These are phyloP conservation scores for Mytilinidion resinicola DNA, from an alignment of 495 filamentous ascomycete genomes.

Conservation along the genomic window DNA sequence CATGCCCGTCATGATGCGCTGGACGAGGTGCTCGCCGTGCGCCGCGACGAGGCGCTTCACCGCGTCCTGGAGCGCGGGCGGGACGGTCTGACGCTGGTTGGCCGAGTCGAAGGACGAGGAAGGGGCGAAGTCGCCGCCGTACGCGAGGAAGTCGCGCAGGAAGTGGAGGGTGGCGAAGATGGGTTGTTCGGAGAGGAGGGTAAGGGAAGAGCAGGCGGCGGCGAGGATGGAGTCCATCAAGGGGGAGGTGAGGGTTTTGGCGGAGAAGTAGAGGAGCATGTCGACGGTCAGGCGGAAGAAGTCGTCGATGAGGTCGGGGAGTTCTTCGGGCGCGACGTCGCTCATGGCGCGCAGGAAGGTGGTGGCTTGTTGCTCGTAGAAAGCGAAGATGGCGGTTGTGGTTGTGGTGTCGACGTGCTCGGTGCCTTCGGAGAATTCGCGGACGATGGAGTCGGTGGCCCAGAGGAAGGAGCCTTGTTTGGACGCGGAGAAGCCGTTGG, in stretches of 20 bases:
- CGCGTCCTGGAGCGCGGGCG: constrained; percentile 40
- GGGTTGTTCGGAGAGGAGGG: constrained; percentile 83
- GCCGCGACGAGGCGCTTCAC: constrained; percentile 64
- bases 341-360: constrained; percentile 85
- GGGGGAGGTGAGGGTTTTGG: constrained; percentile 66
- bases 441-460: constrained; percentile 89
- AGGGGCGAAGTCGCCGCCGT: constrained; percentile 70
- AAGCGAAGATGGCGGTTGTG: constrained; percentile 83
- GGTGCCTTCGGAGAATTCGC: constrained; percentile 86
- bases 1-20: constrained; percentile 88
- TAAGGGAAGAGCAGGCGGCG: constrained; percentile 76
- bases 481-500: constrained; percentile 73
- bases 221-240: constrained; percentile 78
- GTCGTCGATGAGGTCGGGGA: constrained; percentile 96
- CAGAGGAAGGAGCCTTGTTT: constrained; percentile 95
- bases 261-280: constrained; percentile 85
- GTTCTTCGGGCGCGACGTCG: constrained; percentile 73
- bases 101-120: constrained; percentile 57
- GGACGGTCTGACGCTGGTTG: constrained; percentile 32
- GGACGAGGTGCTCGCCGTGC: constrained; percentile 72
- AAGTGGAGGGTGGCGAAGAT: constrained; percentile 88
- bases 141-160: constrained; percentile 85
- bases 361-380: constrained; percentile 87
- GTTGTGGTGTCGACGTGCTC: constrained; percentile 77
- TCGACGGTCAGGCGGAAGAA: constrained; percentile 92